These are phyloP conservation scores for Diaporthe australafricana DNA, from an alignment of 2,329 filamentous ascomycete genomes.

Conservation along the genomic window DNA sequence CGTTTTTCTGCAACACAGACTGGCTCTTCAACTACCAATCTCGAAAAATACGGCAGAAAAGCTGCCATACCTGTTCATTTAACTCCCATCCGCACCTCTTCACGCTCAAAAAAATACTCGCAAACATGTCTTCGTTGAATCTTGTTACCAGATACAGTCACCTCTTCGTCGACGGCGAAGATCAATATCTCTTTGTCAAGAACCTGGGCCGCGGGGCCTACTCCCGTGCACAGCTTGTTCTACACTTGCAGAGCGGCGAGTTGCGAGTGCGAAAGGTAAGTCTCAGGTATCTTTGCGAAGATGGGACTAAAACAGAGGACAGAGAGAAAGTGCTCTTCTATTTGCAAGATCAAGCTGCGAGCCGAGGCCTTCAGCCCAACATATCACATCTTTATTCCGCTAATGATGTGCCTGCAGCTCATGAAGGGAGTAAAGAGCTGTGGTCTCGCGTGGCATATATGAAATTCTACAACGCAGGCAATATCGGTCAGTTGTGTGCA, in stretches of 20 bases:
- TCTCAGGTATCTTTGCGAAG: not conserved
- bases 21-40: not conserved
- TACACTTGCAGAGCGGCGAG: not conserved
- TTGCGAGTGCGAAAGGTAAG: slow-evolving; percentile 14
- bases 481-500: not conserved
- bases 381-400: not conserved
- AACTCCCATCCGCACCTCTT: not conserved
- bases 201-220: not conserved
- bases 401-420: not conserved
- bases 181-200: not conserved
- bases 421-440: too few relatives aligned
- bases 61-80: too few relatives aligned
- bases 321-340: not conserved
- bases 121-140: not conserved
- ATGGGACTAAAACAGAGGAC: not conserved
- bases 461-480: not conserved
- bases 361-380: not conserved
- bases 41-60: not conserved
- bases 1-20: too few relatives aligned
- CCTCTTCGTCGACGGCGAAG: not conserved
- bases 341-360: not conserved
- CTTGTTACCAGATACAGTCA: not conserved
- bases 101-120: not conserved
- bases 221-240: not conserved
- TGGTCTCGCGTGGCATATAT: not conserved